These are phyloP conservation scores for Neurospora sp. DNA, from an alignment of 495 filamentous ascomycete species.

Conservation along the genomic window DNA sequence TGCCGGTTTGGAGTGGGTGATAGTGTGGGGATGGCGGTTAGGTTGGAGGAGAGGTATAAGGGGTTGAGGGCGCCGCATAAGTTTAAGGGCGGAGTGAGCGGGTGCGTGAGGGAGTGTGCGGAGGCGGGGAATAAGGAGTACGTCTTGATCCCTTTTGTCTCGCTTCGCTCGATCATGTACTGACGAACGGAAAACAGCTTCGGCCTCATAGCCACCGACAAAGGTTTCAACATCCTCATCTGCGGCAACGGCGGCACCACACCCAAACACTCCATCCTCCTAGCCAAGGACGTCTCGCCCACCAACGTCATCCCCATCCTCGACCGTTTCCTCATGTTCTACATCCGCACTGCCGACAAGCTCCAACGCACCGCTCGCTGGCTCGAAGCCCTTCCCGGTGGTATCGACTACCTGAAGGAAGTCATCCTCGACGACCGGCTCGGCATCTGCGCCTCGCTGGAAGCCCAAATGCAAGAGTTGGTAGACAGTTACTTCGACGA, in stretches of 20 bases:
- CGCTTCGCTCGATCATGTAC: constrained; percentile 1
- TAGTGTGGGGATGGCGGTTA: constrained; percentile 93
- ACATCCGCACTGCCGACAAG: constrained; percentile 93
- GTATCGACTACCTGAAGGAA: constrained; percentile 72
- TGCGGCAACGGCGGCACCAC: constrained; percentile 89
- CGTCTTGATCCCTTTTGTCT: constrained; percentile 13
- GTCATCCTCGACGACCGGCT: constrained; percentile 86
- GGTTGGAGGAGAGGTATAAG: constrained; percentile 91
- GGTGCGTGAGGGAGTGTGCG: constrained; percentile 89
- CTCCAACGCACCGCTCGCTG: constrained; percentile 89
- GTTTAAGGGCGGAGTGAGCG: constrained; percentile 86
- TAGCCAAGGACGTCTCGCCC: constrained; percentile 82
- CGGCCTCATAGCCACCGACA: constrained; percentile 88
- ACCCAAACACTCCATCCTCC: constrained; percentile 74
- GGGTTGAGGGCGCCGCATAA: constrained; percentile 85
- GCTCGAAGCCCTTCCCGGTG: constrained; percentile 81
- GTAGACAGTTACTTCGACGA: constrained; percentile 91
- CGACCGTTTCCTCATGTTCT: constrained; percentile 91
- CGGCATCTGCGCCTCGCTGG: constrained; percentile 77
- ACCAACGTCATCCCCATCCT: constrained; percentile 79
- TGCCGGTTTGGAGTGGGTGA: constrained; percentile 90
- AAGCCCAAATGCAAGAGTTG: constrained; percentile 81
- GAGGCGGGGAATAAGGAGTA: constrained; percentile 95
- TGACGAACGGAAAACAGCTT: constrained; percentile 44
- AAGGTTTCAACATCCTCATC: constrained; percentile 92